phyloP scores from a whole-genome alignment of 1,284 basidiomycete species.

The Sphagnurus paluster region DNA sequence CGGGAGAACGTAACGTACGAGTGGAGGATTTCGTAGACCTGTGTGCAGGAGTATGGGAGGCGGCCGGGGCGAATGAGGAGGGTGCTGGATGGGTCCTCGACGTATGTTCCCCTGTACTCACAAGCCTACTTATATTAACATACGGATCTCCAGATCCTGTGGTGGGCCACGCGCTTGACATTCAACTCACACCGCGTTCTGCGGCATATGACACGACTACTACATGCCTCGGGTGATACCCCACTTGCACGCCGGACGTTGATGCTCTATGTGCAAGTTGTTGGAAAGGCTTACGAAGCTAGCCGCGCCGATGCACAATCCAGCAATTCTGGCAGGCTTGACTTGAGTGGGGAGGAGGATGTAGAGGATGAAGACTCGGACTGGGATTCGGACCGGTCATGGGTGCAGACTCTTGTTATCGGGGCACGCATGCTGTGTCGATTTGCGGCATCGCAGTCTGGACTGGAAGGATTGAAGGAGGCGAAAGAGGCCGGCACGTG shows the following conservation, averaged over 20 bases:
- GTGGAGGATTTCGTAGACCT: slow-evolving; percentile 87
- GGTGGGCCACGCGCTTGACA: slow-evolving; percentile 90
- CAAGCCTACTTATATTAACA: neutral
- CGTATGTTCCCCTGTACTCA: slow-evolving; percentile 40
- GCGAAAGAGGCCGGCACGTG: slow-evolving; percentile 59
- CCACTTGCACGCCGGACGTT: slow-evolving; percentile 76
- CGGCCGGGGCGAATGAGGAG: slow-evolving; percentile 57
- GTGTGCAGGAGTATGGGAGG: slow-evolving; percentile 82
- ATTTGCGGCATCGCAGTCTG: slow-evolving; percentile 32
- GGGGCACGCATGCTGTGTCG: slow-evolving; percentile 77
- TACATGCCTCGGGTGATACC: slow-evolving; percentile 64
- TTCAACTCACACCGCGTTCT: slow-evolving; percentile 88
- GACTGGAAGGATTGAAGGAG: slow-evolving; percentile 45
- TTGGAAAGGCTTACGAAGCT: slow-evolving; percentile 71
- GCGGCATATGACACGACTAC: slow-evolving; percentile 78
- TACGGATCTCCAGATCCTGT: slow-evolving; percentile 56
- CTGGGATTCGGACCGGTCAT: slow-evolving; percentile 53
- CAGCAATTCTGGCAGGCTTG: slow-evolving; percentile 21
- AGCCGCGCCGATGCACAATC: slow-evolving; percentile 14
- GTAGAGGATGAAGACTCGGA: slow-evolving; percentile 50
- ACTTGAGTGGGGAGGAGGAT: neutral
- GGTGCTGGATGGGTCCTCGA: slow-evolving; percentile 74
- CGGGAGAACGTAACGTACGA: slow-evolving; percentile 77
- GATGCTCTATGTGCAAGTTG: slow-evolving; percentile 81
- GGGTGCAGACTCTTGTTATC: slow-evolving; percentile 70